Evolutionary conservation across 169 alveolate genomes (phyloP).

Genomic region (Plasmodium ovale): DNA sequence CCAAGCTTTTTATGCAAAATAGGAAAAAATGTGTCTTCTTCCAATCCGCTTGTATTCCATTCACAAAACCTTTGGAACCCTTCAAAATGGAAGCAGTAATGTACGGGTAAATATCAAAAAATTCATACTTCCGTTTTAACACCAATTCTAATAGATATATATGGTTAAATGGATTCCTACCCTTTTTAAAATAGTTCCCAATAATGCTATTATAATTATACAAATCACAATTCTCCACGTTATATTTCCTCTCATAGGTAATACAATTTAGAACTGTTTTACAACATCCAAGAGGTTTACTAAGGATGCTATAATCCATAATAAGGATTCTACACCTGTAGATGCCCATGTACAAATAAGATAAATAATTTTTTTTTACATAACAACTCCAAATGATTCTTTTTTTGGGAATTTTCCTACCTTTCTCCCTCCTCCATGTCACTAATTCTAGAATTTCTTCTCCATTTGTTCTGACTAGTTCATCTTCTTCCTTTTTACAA

Average conservation of each 20-base stretch:
- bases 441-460: too few species aligned
- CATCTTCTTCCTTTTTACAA: constrained; percentile 4
- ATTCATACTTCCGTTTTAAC: constrained; percentile 16
- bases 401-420: constrained; percentile 8
- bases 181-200: constrained; percentile 22
- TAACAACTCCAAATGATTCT: not conserved
- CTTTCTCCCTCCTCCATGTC: too few species aligned
- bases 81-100: constrained; percentile 19
- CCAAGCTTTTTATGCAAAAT: not conserved
- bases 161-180: constrained; percentile 16
- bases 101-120: constrained; percentile 58
- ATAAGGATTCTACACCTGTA: too few species aligned
- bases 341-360: too few species aligned
- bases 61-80: not conserved
- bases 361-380: constrained; percentile 4
- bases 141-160: constrained; percentile 27
- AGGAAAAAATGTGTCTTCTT: constrained; percentile 8
- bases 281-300: too few species aligned
- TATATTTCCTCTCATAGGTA: not conserved
- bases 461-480: not conserved
- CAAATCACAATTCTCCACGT: not conserved
- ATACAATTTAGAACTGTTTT: too few species aligned
- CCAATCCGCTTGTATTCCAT: not conserved
- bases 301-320: too few species aligned
- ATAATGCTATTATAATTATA: constrained; percentile 5